Evolutionary conservation across 306 rosid species (phyloP).

Genomic region (Castanea crenata): DNA sequence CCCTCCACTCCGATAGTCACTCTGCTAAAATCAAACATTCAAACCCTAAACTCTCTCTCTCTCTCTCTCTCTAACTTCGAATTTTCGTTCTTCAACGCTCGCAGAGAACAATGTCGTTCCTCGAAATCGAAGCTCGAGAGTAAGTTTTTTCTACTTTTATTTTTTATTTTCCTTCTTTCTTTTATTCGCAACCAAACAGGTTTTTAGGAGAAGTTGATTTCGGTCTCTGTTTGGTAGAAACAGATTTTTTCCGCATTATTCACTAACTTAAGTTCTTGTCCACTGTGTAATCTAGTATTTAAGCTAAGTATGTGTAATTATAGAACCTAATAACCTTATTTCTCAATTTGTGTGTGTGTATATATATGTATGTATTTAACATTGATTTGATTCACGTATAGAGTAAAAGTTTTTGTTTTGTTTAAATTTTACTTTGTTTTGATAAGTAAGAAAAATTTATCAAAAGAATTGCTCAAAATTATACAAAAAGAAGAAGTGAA

Average conservation of each 20-base stretch:
- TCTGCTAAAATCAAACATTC: background rate
- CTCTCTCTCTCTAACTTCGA: background rate
- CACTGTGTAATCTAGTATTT: background rate
- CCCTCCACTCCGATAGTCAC: background rate
- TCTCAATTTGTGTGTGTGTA: background rate
- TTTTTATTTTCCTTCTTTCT: background rate
- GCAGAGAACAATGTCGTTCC: slow-evolving; percentile 63
- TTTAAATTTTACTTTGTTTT: no score
- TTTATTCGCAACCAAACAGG: background rate
- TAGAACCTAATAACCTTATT: background rate
- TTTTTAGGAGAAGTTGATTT: background rate
- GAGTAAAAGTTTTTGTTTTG: no score
- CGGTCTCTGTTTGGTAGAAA: no score
- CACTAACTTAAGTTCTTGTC: no score
- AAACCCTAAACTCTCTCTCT: slow-evolving; percentile 22
- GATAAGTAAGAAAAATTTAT: no score
- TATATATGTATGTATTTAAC: background rate
- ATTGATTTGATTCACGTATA: background rate
- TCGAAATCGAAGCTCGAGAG: slow-evolving; percentile 99
- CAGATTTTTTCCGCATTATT: no score
- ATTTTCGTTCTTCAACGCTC: background rate
- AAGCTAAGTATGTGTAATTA: background rate
- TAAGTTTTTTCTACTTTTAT: slow-evolving; percentile 28
- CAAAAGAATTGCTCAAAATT: no score
- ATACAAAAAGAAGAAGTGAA: no score